Conservation (phyloP, 768 basidiomycete genomes). For the Xerocomus potaroensis region DNA sequence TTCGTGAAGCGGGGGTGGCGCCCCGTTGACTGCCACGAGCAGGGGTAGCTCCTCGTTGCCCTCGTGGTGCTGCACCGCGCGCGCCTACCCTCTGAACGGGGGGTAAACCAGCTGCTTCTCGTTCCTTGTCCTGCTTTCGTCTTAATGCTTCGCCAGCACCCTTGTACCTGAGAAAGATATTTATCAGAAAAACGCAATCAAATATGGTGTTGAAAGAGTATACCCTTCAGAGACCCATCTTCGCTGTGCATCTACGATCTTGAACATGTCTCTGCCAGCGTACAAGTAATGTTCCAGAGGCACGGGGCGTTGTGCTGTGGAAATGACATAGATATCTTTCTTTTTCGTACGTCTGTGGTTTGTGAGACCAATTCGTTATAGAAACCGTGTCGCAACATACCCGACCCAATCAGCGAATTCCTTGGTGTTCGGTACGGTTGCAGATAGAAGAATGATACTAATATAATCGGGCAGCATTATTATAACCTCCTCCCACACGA, state of each 20-base stretch:
- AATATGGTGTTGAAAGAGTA: neutral
- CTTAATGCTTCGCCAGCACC: constrained; percentile 84
- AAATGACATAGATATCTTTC: constrained; percentile 99
- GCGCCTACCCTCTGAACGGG: constrained; percentile 84
- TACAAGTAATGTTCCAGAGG: constrained; percentile 97
- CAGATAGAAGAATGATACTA: constrained; percentile 94
- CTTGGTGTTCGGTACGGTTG: constrained; percentile 96
- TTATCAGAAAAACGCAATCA: constrained; percentile 3
- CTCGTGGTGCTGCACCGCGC: constrained; percentile 57
- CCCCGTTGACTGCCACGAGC: constrained; percentile 56
- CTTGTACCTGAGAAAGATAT: constrained; percentile 66
- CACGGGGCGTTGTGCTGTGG: constrained; percentile 92
- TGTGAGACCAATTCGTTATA: constrained; percentile 6
- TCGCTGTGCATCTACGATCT: constrained; percentile 83
- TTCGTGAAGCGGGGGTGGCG: constrained; percentile 35
- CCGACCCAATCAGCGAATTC: constrained; percentile 99
- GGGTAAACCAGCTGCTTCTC: constrained; percentile 89
- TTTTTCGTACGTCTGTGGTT: constrained; percentile 86
- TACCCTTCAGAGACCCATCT: constrained; percentile 74
- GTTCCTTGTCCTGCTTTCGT: constrained; percentile 96
- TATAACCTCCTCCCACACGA: constrained; percentile 99
- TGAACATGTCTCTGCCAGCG: constrained; percentile 88
- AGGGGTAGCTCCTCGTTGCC: constrained; percentile 42
- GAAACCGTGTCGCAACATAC: constrained; percentile 43
- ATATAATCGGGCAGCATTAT: constrained; percentile 99